Percentiles rank a stretch among this genome's conserved stretches.
phyloP scores from a whole-genome alignment of 257 asterid species.

The Solanum chaucha region DNA sequence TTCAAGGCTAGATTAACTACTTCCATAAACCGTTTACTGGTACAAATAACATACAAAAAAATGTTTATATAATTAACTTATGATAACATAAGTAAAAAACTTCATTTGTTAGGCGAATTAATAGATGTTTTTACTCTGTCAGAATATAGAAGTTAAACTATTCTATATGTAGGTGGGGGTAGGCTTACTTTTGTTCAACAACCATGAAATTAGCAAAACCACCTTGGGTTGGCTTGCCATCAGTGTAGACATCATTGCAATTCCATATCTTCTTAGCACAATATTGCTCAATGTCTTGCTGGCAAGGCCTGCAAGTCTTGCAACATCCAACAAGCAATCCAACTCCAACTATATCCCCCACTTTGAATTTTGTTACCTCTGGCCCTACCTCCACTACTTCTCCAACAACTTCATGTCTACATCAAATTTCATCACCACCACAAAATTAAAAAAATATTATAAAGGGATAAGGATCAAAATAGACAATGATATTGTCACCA shows the following conservation, averaged over 20 bases:
- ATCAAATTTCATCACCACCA: background rate
- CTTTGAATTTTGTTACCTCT: slow-evolving; percentile 52
- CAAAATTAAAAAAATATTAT: background rate
- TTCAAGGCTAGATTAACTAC: background rate
- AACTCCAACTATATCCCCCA: slow-evolving; percentile 73
- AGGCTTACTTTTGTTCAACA: slow-evolving; percentile 67
- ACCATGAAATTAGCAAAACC: slow-evolving; percentile 83
- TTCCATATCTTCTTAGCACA: slow-evolving; percentile 95
- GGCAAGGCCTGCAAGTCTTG: slow-evolving; percentile 54
- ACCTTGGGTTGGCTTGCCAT: slow-evolving; percentile 86
- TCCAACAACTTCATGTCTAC: slow-evolving; percentile 92
- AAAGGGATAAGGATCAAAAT: background rate
- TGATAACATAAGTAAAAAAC: background rate
- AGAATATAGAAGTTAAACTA: background rate
- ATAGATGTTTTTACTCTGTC: background rate
- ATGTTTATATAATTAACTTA: background rate
- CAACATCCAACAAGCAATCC: slow-evolving; percentile 83
- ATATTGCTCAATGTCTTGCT: slow-evolving; percentile 70
- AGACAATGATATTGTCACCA: background rate
- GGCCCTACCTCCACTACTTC: slow-evolving; percentile 87
- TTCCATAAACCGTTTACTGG: too few relatives aligned
- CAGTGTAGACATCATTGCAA: slow-evolving; percentile 79
- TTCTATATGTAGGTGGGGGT: background rate
- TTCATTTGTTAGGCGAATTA: background rate
- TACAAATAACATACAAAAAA: background rate